Base-by-base conservation (phyloP, 1,284 basidiomycete species). In the Pseudozyma sp. region DNA sequence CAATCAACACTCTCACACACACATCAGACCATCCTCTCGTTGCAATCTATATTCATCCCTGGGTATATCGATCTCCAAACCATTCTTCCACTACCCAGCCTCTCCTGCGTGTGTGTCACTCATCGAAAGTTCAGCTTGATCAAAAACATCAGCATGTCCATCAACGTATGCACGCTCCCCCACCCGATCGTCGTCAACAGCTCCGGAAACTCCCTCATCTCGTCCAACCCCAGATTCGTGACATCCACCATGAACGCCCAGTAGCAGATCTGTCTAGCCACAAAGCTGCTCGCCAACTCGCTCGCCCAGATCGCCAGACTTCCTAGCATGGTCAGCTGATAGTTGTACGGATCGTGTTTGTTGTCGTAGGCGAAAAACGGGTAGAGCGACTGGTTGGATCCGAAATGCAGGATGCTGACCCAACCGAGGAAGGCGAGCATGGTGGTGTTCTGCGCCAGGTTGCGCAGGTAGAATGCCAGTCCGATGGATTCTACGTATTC, bases 281-380 rank as follows among this genome's bases (percentile, higher is more conserved):
- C 77, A 58, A 86, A 87, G 11, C 86, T 86, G 50, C 85, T 86
- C n/a, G 85, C 48, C 6, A 88, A 80, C 75, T 89, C 88, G 9
- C 85, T 81, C 10, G 86, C 86, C 87, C 88, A 89, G 54, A 89
- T 87, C 10, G 86, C 85, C 10, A 86, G 79, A 7, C 87, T 87
- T 11, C 88, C 88, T 8, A 86, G 82, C 61, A 88, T 87, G 0
- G 88, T 89, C 48, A 88, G 81, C 30, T 84, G 83, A 70, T 88
- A 89, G n/a, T 87, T 88, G 81, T 88, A 89, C 4, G 87, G 87
- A 70, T 88, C 87, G 53, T 85, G 85, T n/a, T 85, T 57, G 77
- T 86, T 61, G 74, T 84, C 84, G 75, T 88, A 88, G 16, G 85
- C 81, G 80, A 89, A 89, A 84, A 88, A 88, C 2, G 88, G 88